These are phyloP conservation scores for Chionographis japonica DNA, from an alignment of 106 monocot species.

Conservation along the genomic window DNA sequence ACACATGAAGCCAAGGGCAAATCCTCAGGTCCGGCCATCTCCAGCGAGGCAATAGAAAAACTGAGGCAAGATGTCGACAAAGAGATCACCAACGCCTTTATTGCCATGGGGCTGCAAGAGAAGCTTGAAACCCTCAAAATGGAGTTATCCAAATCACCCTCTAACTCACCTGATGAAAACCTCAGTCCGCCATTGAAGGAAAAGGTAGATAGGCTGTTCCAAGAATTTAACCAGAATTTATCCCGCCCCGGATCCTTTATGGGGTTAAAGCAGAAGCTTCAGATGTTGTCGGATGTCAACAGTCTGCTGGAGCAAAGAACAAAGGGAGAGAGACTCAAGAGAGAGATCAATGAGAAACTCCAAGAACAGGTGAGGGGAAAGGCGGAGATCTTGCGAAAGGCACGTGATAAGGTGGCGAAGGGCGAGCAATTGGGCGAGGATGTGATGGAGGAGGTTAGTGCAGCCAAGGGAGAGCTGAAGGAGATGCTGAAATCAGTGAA, in stretches of 20 bases:
- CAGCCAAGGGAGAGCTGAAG: slow-evolving; percentile 35
- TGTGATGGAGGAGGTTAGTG: slow-evolving; percentile 32
- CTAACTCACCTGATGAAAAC: slow-evolving; percentile 16
- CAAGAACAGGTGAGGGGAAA: slow-evolving; percentile 36
- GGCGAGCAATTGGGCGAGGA: slow-evolving; percentile 46
- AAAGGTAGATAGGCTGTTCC: slow-evolving; percentile 41
- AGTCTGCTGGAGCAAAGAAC: slow-evolving; percentile 24
- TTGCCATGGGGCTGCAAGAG: slow-evolving; percentile 60
- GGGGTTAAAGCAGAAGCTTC: slow-evolving; percentile 58
- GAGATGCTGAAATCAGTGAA: slow-evolving; percentile 46
- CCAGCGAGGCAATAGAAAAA: slow-evolving; percentile 43
- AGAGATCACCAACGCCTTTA: slow-evolving; percentile 64
- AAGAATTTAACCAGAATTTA: slow-evolving; percentile 57
- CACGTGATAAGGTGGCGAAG: slow-evolving; percentile 34
- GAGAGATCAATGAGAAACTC: slow-evolving; percentile 63
- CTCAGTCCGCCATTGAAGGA: slow-evolving; percentile 48
- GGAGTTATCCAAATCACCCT: slow-evolving; percentile 50
- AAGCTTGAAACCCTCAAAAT: slow-evolving; percentile 60
- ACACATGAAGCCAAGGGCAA: slow-evolving; percentile 30
- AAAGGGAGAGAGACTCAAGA: slow-evolving; percentile 66
- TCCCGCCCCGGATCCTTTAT: slow-evolving; percentile 37
- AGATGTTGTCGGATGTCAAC: slow-evolving; percentile 43
- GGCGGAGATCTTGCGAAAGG: slow-evolving; percentile 43
- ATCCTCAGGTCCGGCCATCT: slow-evolving; percentile 19
- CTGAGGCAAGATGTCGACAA: slow-evolving; percentile 53